Base-by-base conservation (phyloP, 2,329 filamentous ascomycete genomes). In the Plenodomus biglobosus region DNA sequence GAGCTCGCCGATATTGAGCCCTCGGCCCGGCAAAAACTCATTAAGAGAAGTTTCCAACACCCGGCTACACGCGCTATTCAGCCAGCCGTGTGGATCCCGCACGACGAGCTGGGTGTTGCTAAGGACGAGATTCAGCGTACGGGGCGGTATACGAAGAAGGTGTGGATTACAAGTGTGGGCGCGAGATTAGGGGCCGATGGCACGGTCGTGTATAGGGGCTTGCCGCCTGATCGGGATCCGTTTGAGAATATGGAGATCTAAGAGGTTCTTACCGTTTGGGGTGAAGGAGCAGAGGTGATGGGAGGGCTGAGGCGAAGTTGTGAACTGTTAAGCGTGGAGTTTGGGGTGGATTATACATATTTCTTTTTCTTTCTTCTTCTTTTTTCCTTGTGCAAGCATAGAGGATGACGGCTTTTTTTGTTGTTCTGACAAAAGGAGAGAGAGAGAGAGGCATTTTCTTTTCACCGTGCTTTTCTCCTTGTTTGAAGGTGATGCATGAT, bases 111-210 rank as follows among this genome's bases (percentile, higher is more conserved):
- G 4, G 94, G 94, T 4, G 83, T 99, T 48, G 91, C 88, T 57
- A 90, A 95, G 61, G 92, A 97, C 59, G 94, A 99, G 75, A 87
- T 97, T 38, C 80, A 80, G 64, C 80, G 88, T 30, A 96, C 91
- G 6, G 81, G 85, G 56, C 78, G 80, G 40, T 88, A 91, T 68
- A 92, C 88, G 50, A 79, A 74, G 35, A 78, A 80, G 56, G 87
- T 97, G 43, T 96, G 91, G 88, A 91, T 97, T 67, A 95, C 89
- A 62, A 96, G 96, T 70, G 88, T 95, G 69, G 91, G 91, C 49
- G 91, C 92, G 17, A 88, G 90, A 8, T 76, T 97, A 59, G 90
- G 96, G 75, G 87, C 85, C 46, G 91, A 90, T 70, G 84, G 84
- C 22, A 84, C 87, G 16, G 90, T 95, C 4, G 83, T 95, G 32